A percentile compares a stretch with the other conserved stretches of the same genome.
phyloP scores from a whole-genome alignment of 2,329 filamentous ascomycete species.

The Clonostachys rosea region DNA sequence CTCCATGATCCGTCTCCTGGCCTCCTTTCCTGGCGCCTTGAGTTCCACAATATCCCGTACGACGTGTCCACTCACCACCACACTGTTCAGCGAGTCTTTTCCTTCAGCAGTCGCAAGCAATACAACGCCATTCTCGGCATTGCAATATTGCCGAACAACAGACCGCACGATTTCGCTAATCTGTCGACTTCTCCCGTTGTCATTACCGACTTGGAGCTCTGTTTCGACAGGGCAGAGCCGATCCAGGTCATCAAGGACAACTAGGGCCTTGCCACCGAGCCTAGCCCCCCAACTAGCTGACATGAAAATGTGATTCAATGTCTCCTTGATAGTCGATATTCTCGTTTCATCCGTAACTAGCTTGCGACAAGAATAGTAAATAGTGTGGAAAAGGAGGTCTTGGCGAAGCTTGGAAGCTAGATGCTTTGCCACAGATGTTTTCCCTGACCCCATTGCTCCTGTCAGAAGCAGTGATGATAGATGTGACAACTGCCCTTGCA shows the following conservation, averaged over 20 bases:
- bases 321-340: conserved; percentile 88
- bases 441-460: conserved; percentile 85
- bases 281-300: conserved; percentile 87
- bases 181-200: conserved; percentile 89
- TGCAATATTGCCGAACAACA: conserved; percentile 80
- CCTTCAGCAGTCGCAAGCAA: conserved; percentile 86
- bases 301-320: conserved; percentile 78
- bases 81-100: conserved; percentile 88
- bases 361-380: conserved; percentile 82
- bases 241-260: conserved; percentile 90
- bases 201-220: conserved; percentile 87
- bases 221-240: conserved; percentile 91
- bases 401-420: conserved; percentile 69
- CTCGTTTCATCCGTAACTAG: conserved; percentile 88
- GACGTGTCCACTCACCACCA: conserved; percentile 86
- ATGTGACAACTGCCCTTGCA: conserved; percentile 73
- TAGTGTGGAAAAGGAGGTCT: conserved; percentile 73
- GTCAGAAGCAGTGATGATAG: conserved; percentile 87
- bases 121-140: conserved; percentile 73
- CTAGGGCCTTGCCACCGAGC: conserved; percentile 75
- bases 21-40: conserved; percentile 90
- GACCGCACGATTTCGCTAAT: conserved; percentile 85
- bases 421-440: conserved; percentile 74
- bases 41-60: conserved; percentile 86
- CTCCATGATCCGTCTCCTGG: conserved; percentile 77